These are phyloP conservation scores for Ogataea ramenticola DNA, from an alignment of 805 yeast genomes.

Conservation along the genomic window DNA sequence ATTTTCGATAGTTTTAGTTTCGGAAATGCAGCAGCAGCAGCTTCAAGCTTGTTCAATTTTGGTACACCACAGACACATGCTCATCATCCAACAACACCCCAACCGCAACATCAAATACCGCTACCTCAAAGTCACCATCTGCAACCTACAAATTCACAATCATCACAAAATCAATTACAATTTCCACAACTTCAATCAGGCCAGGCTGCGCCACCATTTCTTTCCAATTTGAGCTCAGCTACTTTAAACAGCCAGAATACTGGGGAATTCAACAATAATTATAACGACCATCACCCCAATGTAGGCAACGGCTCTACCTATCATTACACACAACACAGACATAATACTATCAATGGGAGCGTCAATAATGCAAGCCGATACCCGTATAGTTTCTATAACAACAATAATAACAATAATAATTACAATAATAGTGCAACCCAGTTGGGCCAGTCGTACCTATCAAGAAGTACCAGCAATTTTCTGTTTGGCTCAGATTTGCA, in stretches of 20 bases:
- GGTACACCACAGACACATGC: constrained; percentile 9
- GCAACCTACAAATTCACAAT: no score
- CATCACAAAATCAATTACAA: neutral
- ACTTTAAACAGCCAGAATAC: neutral
- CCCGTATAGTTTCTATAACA: neutral
- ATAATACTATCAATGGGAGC: no score
- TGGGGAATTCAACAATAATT: no score
- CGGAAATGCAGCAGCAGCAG: constrained; percentile 21
- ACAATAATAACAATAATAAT: neutral
- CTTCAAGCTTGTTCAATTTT: constrained; percentile 23
- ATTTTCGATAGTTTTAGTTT: constrained; percentile 15
- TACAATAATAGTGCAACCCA: neutral
- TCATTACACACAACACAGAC: neutral
- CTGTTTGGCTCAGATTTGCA: neutral
- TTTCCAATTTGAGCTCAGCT: neutral
- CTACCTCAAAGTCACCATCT: neutral
- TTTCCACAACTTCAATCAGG: neutral
- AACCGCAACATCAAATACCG: neutral
- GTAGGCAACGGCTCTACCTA: neutral
- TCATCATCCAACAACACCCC: neutral
- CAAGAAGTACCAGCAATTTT: neutral
- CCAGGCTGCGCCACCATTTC: no score
- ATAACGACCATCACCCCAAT: neutral
- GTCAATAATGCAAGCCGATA: no score
- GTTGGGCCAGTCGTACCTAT: neutral